Evolutionary conservation across 73 alveolate genomes (phyloP).

Genomic region (Paramecium bursaria): DNA sequence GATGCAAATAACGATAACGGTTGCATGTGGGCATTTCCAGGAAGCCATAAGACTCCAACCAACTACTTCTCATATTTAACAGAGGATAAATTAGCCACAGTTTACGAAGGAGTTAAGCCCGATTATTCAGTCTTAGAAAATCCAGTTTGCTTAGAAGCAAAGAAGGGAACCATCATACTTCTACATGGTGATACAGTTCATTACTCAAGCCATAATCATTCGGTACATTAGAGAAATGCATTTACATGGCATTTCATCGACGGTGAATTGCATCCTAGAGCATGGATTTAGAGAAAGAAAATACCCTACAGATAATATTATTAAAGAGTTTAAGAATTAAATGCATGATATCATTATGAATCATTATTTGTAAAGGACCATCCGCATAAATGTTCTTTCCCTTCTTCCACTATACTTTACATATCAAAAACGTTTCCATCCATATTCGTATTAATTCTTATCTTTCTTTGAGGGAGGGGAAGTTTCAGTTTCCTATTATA

Average conservation of each 20-base stretch:
- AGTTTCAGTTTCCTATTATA: constrained; percentile 49
- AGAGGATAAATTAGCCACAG: constrained; percentile 47
- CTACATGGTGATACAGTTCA: constrained; percentile 85
- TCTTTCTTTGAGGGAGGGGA: constrained; percentile 66
- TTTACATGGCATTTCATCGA: constrained; percentile 86
- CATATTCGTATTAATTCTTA: constrained; percentile 58
- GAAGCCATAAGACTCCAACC: constrained; percentile 71
- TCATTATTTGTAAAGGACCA: constrained; percentile 67
- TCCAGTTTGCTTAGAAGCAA: constrained; percentile 80
- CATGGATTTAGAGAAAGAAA: constrained; percentile 83
- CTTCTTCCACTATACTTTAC: constrained; percentile 55
- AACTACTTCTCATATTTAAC: constrained; percentile 6
- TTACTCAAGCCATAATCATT: constrained; percentile 76
- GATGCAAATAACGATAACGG: constrained; percentile 81
- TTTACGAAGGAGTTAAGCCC: constrained; percentile 44
- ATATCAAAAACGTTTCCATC: constrained; percentile 68
- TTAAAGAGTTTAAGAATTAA: constrained; percentile 3
- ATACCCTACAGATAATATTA: constrained; percentile 74
- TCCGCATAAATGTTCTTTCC: constrained; percentile 65
- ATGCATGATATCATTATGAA: constrained; percentile 17
- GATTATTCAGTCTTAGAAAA: constrained; percentile 62
- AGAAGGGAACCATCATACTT: constrained; percentile 79
- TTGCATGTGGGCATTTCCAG: constrained; percentile 82
- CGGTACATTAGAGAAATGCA: constrained; percentile 82
- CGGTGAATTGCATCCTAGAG: constrained; percentile 73